Evolutionary conservation across 1,284 basidiomycete genomes (phyloP), one percentile per base, ranked within the genome.

Genomic region (Ceratobasidium theobromae): DNA sequence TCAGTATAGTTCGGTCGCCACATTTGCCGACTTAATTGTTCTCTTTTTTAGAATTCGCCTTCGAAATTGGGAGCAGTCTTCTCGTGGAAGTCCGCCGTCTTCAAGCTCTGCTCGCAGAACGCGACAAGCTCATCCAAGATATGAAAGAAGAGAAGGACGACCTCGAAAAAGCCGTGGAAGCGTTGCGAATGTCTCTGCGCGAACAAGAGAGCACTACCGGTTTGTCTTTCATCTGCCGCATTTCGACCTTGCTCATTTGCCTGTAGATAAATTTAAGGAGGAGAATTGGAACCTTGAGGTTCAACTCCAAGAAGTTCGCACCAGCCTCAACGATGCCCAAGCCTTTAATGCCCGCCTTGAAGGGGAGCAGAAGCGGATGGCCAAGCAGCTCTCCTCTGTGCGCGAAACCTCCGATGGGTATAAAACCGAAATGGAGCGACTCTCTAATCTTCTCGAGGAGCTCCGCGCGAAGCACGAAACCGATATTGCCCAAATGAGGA

Each of bases 261-360:
- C 67, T 51, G 64, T 71, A 81, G 86, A 89, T 57, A 92, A 93
- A 68, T 95, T 88, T 84, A 95, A 95, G 79, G 94, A 98, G 77
- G 94, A 96, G 78, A 98, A 97, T 76, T 98, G 96, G 96, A 95
- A 98, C 74, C 87, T 98, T 70, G 95, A 98, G 79, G 92, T 98
- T 52, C 85, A 85, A 23, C 81, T 95, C 30, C 95, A 99, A 75
- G 94, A 98, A 70, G 82, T 96, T 25, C 87, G 88, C 43, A 78
- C 85, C 0, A 85, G 91, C 71, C 81, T 91, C 41, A 75, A 82
- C 41, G 86, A 91, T 57, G 82, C 86, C 1, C 88, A 91, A 69
- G 77, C 84, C 6, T 80, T 85, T 25, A 78, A 84, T 11, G 83
- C 84, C 70, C 89, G 91, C 66, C 80, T 91, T 16, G 92, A 96